Evolutionary conservation across 2,329 filamentous ascomycete genomes (phyloP), one percentile per base, ranked within the genome.

Genomic region (Graphilbum fragrans): DNA sequence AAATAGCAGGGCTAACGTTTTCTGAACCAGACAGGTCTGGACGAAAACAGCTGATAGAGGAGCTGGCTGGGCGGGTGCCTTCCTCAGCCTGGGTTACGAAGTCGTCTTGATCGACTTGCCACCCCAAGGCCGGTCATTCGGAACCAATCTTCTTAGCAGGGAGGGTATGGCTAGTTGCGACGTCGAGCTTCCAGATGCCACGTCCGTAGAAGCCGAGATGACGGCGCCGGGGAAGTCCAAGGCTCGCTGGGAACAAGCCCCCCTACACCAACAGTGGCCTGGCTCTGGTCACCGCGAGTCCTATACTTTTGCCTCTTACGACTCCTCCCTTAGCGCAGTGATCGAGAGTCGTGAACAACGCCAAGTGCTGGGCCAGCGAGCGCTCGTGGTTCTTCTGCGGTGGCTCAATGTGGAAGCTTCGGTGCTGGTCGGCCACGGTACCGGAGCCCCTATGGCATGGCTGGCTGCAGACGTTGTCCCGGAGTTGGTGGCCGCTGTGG

Each of bases 381-480:
- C 46, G 4, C 31, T 50, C 7, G 37, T 27, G 14, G 37, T 34
- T 5, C 38, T 53, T 19, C 37, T 54, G 6, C 25, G 34, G 6
- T 37, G 12, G 18, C 25, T 45, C 17, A 31, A 41, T 16, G 41
- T 16, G 3, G 41, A 45, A 9, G 58, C 59, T 0, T 54, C 70
- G 33, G 49, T 75, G 3, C 46, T 78, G 11, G 17, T 45, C 7
- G 65, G 65, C 0, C 67, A 77, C 46, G 70, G 67, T 1, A 62
- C 71, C 16, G 66, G 67, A 4, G 63, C 65, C 1, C 58, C 58
- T 11, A 62, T 63, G 44, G 63, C 58, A 9, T 72, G 63, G 63
- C 57, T 67, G 9, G 58, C 67, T 9, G 67, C 65, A 2, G 73
- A 79, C 47, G 53, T 56, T 3, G 52, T 62, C 4, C 71, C 73